A percentile compares a stretch with the other conserved stretches of the same genome.
Evolutionary conservation across 2,329 filamentous ascomycete species (phyloP).

Genomic region (Scortechinia acanthostroma): DNA sequence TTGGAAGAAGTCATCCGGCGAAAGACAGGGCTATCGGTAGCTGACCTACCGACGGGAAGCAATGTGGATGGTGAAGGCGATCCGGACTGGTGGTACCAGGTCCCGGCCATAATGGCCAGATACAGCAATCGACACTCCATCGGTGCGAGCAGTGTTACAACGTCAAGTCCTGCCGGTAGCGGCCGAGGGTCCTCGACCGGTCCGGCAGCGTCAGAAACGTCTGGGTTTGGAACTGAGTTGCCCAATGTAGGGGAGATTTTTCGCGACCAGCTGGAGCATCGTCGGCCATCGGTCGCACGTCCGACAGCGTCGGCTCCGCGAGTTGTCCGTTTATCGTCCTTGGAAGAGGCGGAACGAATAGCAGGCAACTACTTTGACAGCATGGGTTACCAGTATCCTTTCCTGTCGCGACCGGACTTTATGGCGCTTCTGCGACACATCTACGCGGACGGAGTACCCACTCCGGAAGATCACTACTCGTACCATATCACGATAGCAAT

Average conservation of each 20-base stretch:
- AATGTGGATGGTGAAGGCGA: conserved; percentile 19
- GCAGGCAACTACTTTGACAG: conserved; percentile 23
- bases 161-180: background rate
- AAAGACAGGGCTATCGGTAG: conserved; percentile 21
- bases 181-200: conserved; percentile 7
- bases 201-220: conserved; percentile 9
- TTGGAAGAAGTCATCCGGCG: conserved; percentile 22
- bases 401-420: conserved; percentile 21
- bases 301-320: conserved; percentile 16
- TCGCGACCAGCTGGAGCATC: conserved; percentile 24
- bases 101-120: conserved; percentile 21
- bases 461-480: conserved; percentile 19
- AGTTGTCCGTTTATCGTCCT: conserved; percentile 19
- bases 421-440: conserved; percentile 19
- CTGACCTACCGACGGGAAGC: conserved; percentile 19
- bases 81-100: conserved; percentile 24
- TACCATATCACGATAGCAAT: conserved; percentile 26
- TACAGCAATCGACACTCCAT: conserved; percentile 3
- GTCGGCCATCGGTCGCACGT: conserved; percentile 20
- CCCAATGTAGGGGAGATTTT: conserved; percentile 27
- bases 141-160: conserved; percentile 8
- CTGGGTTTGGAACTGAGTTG: conserved; percentile 16
- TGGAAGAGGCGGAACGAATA: conserved; percentile 21
- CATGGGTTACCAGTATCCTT: conserved; percentile 26
- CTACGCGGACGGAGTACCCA: conserved; percentile 19